phyloP scores from a whole-genome alignment of 2,329 filamentous ascomycete species.

The Calcarisporium arbuscula region DNA sequence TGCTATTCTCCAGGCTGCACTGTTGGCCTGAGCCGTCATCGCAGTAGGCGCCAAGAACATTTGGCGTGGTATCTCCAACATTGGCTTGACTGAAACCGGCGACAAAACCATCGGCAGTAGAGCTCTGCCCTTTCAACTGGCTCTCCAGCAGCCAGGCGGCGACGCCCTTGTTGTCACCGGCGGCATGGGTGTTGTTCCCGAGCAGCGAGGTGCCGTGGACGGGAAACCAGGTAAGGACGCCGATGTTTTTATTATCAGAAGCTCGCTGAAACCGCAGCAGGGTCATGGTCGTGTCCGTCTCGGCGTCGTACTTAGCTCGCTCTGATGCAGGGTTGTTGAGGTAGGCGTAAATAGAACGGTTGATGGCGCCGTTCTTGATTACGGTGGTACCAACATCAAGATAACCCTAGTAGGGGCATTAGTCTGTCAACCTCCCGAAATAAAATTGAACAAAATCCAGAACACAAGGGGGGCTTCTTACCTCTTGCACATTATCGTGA shows the following conservation, averaged over 20 bases:
- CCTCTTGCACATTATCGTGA: constrained; percentile 49
- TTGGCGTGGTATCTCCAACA: constrained; percentile 86
- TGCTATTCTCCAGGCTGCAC: constrained; percentile 76
- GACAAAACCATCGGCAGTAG: constrained; percentile 64
- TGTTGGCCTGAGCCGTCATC: constrained; percentile 71
- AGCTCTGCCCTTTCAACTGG: constrained; percentile 47
- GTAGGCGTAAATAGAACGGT: constrained; percentile 83
- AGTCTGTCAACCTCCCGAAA: background rate
- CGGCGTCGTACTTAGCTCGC: constrained; percentile 56
- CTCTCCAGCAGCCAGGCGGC: constrained; percentile 81
- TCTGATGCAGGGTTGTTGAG: constrained; percentile 77
- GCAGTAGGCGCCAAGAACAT: constrained; percentile 81
- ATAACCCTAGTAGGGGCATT: constrained; percentile 42
- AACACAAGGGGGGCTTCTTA: constrained; percentile 17
- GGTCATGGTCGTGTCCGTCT: constrained; percentile 57
- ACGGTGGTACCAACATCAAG: constrained; percentile 64
- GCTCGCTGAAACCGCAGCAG: constrained; percentile 71
- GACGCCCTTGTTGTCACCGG: constrained; percentile 96
- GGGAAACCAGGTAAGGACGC: constrained; percentile 83
- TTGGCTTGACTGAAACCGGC: constrained; percentile 90
- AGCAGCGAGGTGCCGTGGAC: constrained; percentile 88
- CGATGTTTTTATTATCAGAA: constrained; percentile 69
- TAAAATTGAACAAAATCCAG: background rate
- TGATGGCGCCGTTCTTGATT: constrained; percentile 74
- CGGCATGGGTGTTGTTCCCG: constrained; percentile 83